phyloP scores from a whole-genome alignment of 495 filamentous ascomycete genomes.

The Massariosphaeria phaeospora region DNA sequence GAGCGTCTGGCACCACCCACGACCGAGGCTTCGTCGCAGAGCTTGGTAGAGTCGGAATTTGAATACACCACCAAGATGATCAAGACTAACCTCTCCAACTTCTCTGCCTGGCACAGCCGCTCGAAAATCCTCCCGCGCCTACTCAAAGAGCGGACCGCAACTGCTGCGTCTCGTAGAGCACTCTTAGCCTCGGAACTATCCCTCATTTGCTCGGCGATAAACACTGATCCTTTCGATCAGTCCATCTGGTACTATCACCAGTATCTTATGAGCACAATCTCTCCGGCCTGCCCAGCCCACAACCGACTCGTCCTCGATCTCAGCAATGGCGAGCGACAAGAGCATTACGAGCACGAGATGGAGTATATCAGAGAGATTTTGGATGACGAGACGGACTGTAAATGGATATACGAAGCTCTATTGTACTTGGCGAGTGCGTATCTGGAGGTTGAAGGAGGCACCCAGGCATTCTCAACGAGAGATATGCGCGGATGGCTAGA shows the following conservation, averaged over 20 bases:
- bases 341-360: slow-evolving; percentile 38
- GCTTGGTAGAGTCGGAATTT: slow-evolving; percentile 65
- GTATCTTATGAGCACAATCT: slow-evolving; percentile 63
- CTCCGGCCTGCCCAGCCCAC: slow-evolving; percentile 29
- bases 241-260: slow-evolving; percentile 96
- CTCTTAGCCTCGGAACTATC: slow-evolving; percentile 75
- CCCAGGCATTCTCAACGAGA: slow-evolving; percentile 27
- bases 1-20: slow-evolving; percentile 47
- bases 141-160: slow-evolving; percentile 62
- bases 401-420: slow-evolving; percentile 42
- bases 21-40: slow-evolving; percentile 16
- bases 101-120: slow-evolving; percentile 93
- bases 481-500: slow-evolving; percentile 40
- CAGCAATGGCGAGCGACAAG: slow-evolving; percentile 27
- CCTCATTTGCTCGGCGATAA: slow-evolving; percentile 68
- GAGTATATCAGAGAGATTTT: slow-evolving; percentile 53
- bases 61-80: slow-evolving; percentile 89
- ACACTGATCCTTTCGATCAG: slow-evolving; percentile 84
- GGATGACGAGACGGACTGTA: slow-evolving; percentile 56
- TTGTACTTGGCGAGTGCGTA: slow-evolving; percentile 28
- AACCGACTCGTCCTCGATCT: slow-evolving; percentile 61
- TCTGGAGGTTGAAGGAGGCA: slow-evolving; percentile 33
- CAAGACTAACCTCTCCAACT: slow-evolving; percentile 76
- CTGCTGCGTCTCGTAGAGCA: slow-evolving; percentile 53
- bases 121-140: slow-evolving; percentile 74